phyloP scores from a whole-genome alignment of 1,284 basidiomycete genomes.

The Boletus sp. region DNA sequence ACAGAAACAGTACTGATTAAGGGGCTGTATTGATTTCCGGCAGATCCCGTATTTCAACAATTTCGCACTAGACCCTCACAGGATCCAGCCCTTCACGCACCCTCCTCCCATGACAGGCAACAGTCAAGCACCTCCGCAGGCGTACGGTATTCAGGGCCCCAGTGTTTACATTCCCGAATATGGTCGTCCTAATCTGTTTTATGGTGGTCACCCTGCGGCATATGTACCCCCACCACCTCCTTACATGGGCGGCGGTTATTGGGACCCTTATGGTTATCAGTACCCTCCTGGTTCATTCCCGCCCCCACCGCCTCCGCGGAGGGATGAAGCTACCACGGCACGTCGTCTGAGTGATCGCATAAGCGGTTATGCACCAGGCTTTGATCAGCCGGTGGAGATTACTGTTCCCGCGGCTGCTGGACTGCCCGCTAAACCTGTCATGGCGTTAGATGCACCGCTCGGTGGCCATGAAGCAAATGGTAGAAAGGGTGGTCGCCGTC shows the following conservation, averaged over 20 bases:
- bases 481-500: conserved; percentile 38
- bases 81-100: conserved; percentile 81
- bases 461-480: conserved; percentile 30
- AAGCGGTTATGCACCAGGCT: conserved; percentile 59
- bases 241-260: conserved; percentile 46
- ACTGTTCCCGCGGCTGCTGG: conserved; percentile 61
- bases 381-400: conserved; percentile 43
- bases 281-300: conserved; percentile 35
- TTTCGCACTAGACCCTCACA: conserved; percentile 89
- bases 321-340: conserved; percentile 53
- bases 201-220: conserved; percentile 39
- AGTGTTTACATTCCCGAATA: conserved; percentile 47
- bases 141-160: conserved; percentile 68
- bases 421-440: conserved; percentile 70
- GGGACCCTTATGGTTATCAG: conserved; percentile 51
- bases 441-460: conserved; percentile 56
- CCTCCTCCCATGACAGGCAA: conserved; percentile 62
- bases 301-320: conserved; percentile 41
- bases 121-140: conserved; percentile 70
- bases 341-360: conserved; percentile 73
- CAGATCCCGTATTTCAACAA: conserved; percentile 89
- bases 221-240: conserved; percentile 43
- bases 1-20: conserved; percentile 9
- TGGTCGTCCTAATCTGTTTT: conserved; percentile 42
- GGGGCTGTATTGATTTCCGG: conserved; percentile 22